A percentile compares a stretch with the other conserved stretches of the same genome.
These are phyloP conservation scores for Candida succiphila DNA, from an alignment of 805 yeast genomes.

Conservation along the genomic window DNA sequence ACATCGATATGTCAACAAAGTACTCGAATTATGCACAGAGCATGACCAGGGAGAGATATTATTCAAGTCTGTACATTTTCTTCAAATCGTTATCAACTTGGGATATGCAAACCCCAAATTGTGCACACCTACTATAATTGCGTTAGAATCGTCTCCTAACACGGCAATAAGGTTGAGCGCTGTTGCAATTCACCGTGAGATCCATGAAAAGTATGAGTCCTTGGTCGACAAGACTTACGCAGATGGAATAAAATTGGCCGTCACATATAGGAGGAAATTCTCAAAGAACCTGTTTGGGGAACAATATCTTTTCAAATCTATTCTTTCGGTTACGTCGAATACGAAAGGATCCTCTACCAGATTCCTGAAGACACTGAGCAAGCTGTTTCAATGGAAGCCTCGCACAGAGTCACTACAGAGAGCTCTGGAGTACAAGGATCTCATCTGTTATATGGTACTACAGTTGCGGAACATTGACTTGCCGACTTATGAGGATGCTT, in stretches of 20 bases:
- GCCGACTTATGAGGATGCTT: conserved; percentile 40
- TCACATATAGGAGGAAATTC: conserved; percentile 27
- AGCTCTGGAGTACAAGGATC: conserved; percentile 13
- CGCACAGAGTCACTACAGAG: conserved; percentile 6
- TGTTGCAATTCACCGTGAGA: conserved; percentile 36
- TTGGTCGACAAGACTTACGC: conserved; percentile 55
- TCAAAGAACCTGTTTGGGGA: conserved; percentile 19
- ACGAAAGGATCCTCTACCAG: conserved; percentile 30
- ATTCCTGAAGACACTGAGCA: conserved; percentile 25
- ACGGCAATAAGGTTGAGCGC: conserved; percentile 37
- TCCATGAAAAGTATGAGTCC: conserved; percentile 62
- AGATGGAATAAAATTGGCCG: conserved; percentile 53
- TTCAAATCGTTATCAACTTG: conserved; percentile 44
- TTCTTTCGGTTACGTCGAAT: conserved; percentile 33
- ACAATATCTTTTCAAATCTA: conserved; percentile 23
- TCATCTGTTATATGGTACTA: conserved; percentile 23
- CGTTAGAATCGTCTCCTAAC: conserved; percentile 48
- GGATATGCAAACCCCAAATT: conserved; percentile 72
- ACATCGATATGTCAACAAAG: conserved; percentile 44
- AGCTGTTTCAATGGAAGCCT: conserved; percentile 20
- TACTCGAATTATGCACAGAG: conserved; percentile 38
- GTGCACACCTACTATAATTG: conserved; percentile 61
- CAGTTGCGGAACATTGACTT: conserved; percentile 32
- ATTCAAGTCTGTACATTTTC: conserved; percentile 39
- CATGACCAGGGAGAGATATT: conserved; percentile 35